These are phyloP conservation scores for Quercus lobata DNA, from an alignment of 331 rosid genomes.

Conservation along the genomic window DNA sequence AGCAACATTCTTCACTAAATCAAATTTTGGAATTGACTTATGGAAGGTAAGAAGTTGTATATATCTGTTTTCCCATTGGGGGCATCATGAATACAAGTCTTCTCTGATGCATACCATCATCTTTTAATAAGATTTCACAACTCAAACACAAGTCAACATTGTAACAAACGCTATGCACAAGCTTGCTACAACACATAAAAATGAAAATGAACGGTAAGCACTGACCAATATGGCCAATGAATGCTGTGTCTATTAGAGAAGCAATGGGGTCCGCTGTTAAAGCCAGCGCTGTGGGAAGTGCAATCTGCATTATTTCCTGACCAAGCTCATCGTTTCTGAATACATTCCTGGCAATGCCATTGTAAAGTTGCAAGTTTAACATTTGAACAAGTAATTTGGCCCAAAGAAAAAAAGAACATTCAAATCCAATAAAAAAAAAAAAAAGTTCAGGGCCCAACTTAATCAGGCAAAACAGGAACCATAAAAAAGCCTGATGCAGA, in stretches of 20 bases:
- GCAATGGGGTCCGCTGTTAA: conserved; percentile 84
- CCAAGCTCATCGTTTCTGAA: conserved; percentile 54
- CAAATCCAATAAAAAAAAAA: neutral
- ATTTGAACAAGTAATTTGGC: neutral
- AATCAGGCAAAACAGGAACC: neutral
- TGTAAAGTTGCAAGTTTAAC: neutral
- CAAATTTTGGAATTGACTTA: too few species aligned
- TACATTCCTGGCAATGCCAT: conserved; percentile 22
- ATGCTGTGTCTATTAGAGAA: conserved; percentile 79
- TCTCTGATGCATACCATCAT: neutral
- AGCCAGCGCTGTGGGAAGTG: conserved; percentile 80
- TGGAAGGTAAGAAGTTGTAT: too few species aligned
- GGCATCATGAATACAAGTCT: neutral
- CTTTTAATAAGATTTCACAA: neutral
- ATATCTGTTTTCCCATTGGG: too few species aligned
- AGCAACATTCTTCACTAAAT: too few species aligned
- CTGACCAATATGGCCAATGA: conserved; percentile 78
- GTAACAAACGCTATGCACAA: neutral
- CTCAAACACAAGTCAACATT: neutral
- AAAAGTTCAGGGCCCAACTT: neutral
- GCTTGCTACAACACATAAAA: neutral
- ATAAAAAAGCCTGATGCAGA: neutral
- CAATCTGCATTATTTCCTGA: conserved; percentile 61
- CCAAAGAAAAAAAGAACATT: neutral
- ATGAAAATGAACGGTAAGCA: neutral